phyloP scores from a whole-genome alignment of 805 yeast species.

The Pichia heedii region DNA sequence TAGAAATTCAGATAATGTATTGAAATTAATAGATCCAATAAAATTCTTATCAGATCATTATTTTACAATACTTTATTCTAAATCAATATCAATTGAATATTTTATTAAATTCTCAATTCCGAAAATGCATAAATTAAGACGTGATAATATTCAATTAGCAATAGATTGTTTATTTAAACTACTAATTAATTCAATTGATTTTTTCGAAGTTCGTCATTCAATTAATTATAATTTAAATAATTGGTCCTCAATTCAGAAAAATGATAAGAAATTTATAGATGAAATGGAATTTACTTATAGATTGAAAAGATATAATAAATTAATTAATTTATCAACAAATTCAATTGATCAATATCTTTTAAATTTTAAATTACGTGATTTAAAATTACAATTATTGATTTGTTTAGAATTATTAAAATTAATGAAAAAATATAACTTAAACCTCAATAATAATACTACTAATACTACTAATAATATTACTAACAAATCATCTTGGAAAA shows the following conservation, averaged over 20 bases:
- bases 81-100: constrained; percentile 21
- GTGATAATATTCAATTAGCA: constrained; percentile 15
- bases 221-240: neutral
- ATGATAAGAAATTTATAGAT: constrained; percentile 1
- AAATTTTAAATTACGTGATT: constrained; percentile 17
- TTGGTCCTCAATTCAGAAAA: neutral
- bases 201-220: constrained; percentile 17
- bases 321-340: neutral
- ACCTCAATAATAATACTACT: too few relatives aligned
- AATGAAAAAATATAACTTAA: neutral
- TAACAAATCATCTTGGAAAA: too few relatives aligned
- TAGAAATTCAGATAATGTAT: neutral
- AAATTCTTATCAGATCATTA: constrained; percentile 22
- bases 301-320: neutral
- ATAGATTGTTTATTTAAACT: constrained; percentile 14
- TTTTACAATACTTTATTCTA: constrained; percentile 20
- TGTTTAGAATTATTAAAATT: constrained; percentile 21
- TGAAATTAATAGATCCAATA: constrained; percentile 19
- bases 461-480: too few relatives aligned
- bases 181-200: constrained; percentile 13
- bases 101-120: constrained; percentile 27
- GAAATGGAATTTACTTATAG: neutral
- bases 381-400: constrained; percentile 23
- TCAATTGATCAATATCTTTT: neutral
- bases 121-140: constrained; percentile 21